phyloP scores from a whole-genome alignment of 2,329 filamentous ascomycete genomes.

The Xylaria hypoxylon region DNA sequence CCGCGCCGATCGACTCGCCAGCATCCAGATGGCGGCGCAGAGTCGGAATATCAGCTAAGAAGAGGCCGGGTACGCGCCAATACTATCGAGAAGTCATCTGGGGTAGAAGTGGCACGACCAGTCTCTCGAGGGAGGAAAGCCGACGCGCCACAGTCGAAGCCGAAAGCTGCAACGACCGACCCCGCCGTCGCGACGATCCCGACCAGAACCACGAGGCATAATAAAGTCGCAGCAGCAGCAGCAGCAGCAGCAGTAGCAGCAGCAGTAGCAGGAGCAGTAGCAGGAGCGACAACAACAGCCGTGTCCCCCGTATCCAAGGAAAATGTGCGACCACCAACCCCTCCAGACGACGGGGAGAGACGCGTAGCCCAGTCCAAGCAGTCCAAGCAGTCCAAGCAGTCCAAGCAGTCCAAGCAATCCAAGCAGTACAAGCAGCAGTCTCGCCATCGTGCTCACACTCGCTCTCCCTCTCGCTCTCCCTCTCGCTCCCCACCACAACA shows the following conservation, averaged over 20 bases:
- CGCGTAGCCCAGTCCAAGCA: slow-evolving; percentile 9
- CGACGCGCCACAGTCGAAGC: slow-evolving; percentile 38
- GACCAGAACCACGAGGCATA: slow-evolving; percentile 38
- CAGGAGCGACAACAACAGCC: background rate
- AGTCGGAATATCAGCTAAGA: slow-evolving; percentile 44
- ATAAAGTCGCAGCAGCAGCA: slow-evolving; percentile 6
- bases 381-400: no score
- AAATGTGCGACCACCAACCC: slow-evolving; percentile 33
- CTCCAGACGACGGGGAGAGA: slow-evolving; percentile 7
- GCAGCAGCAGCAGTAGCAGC: background rate
- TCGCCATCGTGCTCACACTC: slow-evolving; percentile 2
- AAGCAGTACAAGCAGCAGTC: no score
- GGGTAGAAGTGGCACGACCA: slow-evolving; percentile 13
- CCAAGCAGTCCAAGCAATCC: background rate
- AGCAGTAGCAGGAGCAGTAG: background rate
- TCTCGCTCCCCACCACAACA: slow-evolving; percentile 12
- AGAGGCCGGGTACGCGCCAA: slow-evolving; percentile 47
- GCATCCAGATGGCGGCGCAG: slow-evolving; percentile 36
- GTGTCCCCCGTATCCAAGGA: slow-evolving; percentile 30
- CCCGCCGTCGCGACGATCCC: slow-evolving; percentile 27
- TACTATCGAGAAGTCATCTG: slow-evolving; percentile 26
- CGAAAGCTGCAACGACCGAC: slow-evolving; percentile 25
- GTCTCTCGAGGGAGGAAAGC: slow-evolving; percentile 19
- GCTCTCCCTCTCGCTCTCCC: slow-evolving; percentile 11
- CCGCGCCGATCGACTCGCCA: slow-evolving; percentile 49